Evolutionary conservation across 345 rosid species (phyloP).

Genomic region (Lepidium aucheri): DNA sequence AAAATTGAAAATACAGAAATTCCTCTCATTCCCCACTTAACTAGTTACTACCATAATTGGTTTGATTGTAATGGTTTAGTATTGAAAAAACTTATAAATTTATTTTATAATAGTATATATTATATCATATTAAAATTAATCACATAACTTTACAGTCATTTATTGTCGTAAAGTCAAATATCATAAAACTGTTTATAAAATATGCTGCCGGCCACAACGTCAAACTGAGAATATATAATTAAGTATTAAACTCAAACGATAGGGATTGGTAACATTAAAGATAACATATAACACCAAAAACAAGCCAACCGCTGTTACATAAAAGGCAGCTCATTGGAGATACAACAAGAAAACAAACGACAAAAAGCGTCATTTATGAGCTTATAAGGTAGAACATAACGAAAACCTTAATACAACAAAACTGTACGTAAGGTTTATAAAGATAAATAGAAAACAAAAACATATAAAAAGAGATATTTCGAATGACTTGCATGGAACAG

Average conservation of each 20-base stretch:
- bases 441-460: neutral
- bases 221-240: no score
- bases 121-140: no score
- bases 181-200: no score
- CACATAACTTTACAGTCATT: no score
- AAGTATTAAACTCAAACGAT: neutral
- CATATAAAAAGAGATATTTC: neutral
- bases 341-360: neutral
- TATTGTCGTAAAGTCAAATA: no score
- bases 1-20: no score
- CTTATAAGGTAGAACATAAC: constrained; percentile 8
- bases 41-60: no score
- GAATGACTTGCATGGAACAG: constrained; percentile 9
- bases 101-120: no score
- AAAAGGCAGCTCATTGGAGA: constrained; percentile 26
- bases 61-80: no score
- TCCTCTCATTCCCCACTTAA: no score
- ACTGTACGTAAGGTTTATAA: neutral
- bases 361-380: constrained; percentile 1
- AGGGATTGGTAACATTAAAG: neutral
- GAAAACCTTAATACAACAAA: constrained; percentile 24
- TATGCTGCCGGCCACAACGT: no score
- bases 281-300: neutral
- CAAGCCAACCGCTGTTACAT: constrained; percentile 13
- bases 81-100: no score